Evolutionary conservation across 768 basidiomycete species (phyloP), one percentile per base, ranked within the genome.

Genomic region (Mycena alexandri): DNA sequence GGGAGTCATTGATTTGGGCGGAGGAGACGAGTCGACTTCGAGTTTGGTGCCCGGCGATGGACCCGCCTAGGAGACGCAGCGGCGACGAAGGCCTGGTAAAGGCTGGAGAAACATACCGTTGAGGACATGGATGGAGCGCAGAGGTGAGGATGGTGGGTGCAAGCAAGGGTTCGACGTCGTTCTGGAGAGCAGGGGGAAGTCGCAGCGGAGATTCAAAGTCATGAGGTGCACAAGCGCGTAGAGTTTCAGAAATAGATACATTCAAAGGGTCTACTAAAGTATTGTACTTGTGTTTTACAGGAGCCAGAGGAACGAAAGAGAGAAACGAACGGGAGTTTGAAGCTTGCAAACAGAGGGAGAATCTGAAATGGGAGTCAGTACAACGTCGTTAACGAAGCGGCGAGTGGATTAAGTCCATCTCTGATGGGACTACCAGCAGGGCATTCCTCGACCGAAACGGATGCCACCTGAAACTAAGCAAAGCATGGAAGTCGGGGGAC

Each of bases 401-500:
- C 34, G 53, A 54, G 53, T 36, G 53, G 34, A 22, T 54, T 5
- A 54, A 33, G n/a, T 54, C 53, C 53, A 54, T 54, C 19, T 10
- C 33, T 33, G 34, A 54, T 34, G 53, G 55, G 29, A 33, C 42
- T 42, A 12, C 58, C 46, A 47, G 44, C n/a, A 57, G 53, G 53
- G 53, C 53, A 41, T 41, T 54, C 38, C 53, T 9, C 2, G 17
- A 34, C 38, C 53, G 53, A 36, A 54, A 54, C 53, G n/a, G 53
- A n/a, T 54, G 53, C 53, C 53, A 54, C 53, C 53, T 38, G 54
- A 42, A 43, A 34, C 54, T 55, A 25, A 55, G 41, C 54, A 38
- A 29, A 29, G 38, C 1, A 55, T 54, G 38, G 24, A 38, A n/a
- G n/a, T n/a, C n/a, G n/a, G n/a, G n/a, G n/a, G n/a, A n/a, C n/a